phyloP scores from a whole-genome alignment of 2,329 filamentous ascomycete genomes.

The Neurospora sp. region DNA sequence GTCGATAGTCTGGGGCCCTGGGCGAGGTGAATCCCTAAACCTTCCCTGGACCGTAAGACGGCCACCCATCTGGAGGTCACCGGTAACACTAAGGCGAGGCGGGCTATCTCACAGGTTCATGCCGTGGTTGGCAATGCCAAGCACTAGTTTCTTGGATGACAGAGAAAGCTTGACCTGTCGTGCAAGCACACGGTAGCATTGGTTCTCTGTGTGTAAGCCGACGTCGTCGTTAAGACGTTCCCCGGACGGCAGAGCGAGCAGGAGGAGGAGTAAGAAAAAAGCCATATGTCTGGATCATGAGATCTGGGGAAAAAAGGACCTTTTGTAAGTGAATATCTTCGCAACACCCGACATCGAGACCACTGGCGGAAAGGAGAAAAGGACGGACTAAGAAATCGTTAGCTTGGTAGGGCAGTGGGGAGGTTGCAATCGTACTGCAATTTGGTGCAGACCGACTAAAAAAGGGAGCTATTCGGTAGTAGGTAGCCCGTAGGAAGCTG shows the following conservation, averaged over 20 bases:
- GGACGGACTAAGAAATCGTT: background rate
- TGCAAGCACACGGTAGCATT: conserved; percentile 2
- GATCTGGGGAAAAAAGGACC: background rate
- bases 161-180: conserved; percentile 15
- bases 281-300: background rate
- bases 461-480: background rate
- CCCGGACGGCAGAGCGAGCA: background rate
- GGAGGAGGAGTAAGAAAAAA: background rate
- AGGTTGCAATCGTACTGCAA: background rate
- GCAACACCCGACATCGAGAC: background rate
- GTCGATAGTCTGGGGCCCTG: background rate
- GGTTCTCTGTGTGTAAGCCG: background rate
- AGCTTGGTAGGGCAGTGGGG: background rate
- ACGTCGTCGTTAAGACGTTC: background rate
- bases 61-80: background rate
- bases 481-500: background rate
- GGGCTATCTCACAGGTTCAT: background rate
- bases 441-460: background rate
- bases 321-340: background rate
- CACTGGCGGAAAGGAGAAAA: background rate
- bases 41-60: background rate
- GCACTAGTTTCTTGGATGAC: conserved; percentile 4
- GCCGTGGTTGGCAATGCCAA: conserved; percentile 5
- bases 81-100: background rate
- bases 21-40: background rate